Evolutionary conservation across 257 asterid species (phyloP).

Genomic region (Scutellaria galericulata): DNA sequence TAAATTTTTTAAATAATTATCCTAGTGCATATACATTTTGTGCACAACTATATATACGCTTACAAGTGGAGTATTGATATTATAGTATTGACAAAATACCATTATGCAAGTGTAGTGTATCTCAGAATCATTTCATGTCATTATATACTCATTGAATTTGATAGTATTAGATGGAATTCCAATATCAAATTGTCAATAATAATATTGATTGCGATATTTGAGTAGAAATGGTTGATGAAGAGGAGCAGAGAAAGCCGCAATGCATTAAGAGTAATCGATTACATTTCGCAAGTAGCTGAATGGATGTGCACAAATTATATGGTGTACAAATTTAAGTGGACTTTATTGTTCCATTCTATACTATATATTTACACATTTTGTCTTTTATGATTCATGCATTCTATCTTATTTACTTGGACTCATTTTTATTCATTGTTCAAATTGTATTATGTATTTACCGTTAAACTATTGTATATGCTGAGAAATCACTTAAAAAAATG

Average conservation of each 20-base stretch:
- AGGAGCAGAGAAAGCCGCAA: background rate
- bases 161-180: slow-evolving; percentile 2
- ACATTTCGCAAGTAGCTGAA: slow-evolving; percentile 21
- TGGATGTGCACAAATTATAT: slow-evolving; percentile 14
- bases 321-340: slow-evolving; percentile 13
- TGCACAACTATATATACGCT: too few relatives aligned
- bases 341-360: slow-evolving; percentile 3
- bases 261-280: slow-evolving; percentile 23
- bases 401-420: too few relatives aligned
- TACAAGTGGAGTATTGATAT: slow-evolving; percentile 6
- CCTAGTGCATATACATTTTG: too few relatives aligned
- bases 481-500: too few relatives aligned
- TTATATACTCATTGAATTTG: slow-evolving; percentile 20
- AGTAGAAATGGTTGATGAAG: slow-evolving; percentile 23
- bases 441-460: too few relatives aligned
- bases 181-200: slow-evolving; percentile 22
- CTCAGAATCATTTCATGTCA: background rate
- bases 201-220: background rate
- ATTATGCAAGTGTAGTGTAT: slow-evolving; percentile 9
- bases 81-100: background rate
- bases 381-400: too few relatives aligned
- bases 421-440: too few relatives aligned
- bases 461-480: too few relatives aligned
- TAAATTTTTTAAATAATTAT: too few relatives aligned
- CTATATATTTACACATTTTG: background rate